These are phyloP conservation scores for Prunus persica DNA, from an alignment of 306 rosid genomes.

Conservation along the genomic window DNA sequence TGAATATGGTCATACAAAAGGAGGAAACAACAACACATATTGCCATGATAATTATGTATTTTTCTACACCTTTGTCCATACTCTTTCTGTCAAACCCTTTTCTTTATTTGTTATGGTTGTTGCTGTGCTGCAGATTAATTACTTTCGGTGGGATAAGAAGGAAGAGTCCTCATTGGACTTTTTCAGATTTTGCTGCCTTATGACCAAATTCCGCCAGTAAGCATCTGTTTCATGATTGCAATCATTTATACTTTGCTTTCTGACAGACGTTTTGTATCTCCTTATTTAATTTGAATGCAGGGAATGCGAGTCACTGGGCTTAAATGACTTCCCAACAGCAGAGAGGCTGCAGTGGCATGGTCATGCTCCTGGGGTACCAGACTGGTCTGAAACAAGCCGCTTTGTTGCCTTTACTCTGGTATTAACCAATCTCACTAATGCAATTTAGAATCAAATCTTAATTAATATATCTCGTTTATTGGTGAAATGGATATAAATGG, in stretches of 20 bases:
- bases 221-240: constrained; percentile 14
- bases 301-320: constrained; percentile 85
- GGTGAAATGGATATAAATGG: not conserved
- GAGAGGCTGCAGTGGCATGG: constrained; percentile 97
- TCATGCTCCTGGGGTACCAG: constrained; percentile 69
- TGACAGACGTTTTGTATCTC: not conserved
- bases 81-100: constrained; percentile 15
- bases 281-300: constrained; percentile 38
- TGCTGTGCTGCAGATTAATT: constrained; percentile 62
- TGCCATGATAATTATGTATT: constrained; percentile 91
- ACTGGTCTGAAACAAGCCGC: constrained; percentile 88
- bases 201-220: constrained; percentile 75
- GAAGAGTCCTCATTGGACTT: constrained; percentile 72
- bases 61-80: constrained; percentile 25
- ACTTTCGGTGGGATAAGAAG: constrained; percentile 89
- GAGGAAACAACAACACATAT: constrained; percentile 96
- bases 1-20: constrained; percentile 97
- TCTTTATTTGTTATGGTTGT: constrained; percentile 14
- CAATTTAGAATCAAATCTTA: not conserved
- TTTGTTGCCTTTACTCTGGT: constrained; percentile 91
- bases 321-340: constrained; percentile 83
- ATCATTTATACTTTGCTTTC: constrained; percentile 3
- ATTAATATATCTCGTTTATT: not conserved
- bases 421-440: constrained; percentile 3
- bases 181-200: constrained; percentile 78